Evolutionary conservation across 257 asterid species (phyloP).

Genomic region (Fraxinus americana): DNA sequence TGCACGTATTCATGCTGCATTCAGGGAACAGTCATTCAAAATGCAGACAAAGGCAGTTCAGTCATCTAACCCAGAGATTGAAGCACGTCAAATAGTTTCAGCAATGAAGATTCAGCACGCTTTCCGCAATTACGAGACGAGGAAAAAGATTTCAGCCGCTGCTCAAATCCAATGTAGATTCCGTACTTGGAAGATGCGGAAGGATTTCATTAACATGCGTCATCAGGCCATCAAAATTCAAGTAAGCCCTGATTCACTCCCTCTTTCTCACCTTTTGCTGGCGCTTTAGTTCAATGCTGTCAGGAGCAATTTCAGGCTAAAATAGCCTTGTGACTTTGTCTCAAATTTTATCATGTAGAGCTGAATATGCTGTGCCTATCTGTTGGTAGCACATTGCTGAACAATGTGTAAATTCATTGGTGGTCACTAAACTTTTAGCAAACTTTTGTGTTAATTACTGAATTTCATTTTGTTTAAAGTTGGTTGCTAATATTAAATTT

Average conservation of each 20-base stretch:
- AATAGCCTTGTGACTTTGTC: neutral
- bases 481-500: neutral
- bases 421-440: neutral
- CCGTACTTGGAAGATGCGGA: slow-evolving; percentile 87
- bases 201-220: slow-evolving; percentile 79
- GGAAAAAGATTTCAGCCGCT: slow-evolving; percentile 78
- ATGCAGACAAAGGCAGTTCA: slow-evolving; percentile 48
- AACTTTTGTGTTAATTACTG: neutral
- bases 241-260: slow-evolving; percentile 39
- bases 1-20: slow-evolving; percentile 91
- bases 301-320: neutral
- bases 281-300: neutral
- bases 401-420: neutral
- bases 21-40: slow-evolving; percentile 78
- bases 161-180: slow-evolving; percentile 85
- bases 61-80: slow-evolving; percentile 68
- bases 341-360: neutral
- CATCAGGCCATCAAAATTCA: slow-evolving; percentile 83
- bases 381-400: neutral
- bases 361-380: neutral
- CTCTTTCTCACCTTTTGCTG: neutral
- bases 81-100: slow-evolving; percentile 84
- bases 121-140: slow-evolving; percentile 67
- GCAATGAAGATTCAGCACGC: slow-evolving; percentile 99
- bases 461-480: neutral